Percentiles rank a stretch among this genome's conserved stretches.
Evolutionary conservation across 2,329 filamentous ascomycete genomes (phyloP).

Genomic region (Aspergillus melleus): DNA sequence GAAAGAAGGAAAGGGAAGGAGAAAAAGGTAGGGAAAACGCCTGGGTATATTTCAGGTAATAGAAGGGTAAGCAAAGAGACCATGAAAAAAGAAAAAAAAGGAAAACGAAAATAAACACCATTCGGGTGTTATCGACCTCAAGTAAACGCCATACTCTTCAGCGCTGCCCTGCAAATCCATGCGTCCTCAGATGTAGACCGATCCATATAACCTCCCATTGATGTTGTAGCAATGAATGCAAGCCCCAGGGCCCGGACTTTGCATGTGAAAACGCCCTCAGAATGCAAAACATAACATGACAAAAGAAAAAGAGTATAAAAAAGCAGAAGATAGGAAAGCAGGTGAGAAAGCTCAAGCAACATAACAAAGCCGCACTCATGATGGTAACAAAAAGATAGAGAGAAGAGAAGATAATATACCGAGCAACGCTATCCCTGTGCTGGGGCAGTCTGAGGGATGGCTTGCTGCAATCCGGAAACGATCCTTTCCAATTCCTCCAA

Average conservation of each 20-base stretch:
- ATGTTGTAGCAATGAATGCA: conserved; percentile 19
- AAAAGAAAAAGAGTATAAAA: conserved; percentile 9
- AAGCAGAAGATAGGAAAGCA: conserved; percentile 2
- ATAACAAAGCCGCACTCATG: conserved; percentile 2
- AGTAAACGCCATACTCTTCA: conserved; percentile 34
- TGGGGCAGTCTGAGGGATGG: conserved; percentile 32
- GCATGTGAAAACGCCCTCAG: conserved; percentile 31
- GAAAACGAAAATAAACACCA: conserved; percentile 32
- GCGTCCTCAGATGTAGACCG: conserved; percentile 25
- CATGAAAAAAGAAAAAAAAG: conserved; percentile 23
- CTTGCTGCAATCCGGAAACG: conserved; percentile 38
- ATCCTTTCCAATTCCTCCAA: conserved; percentile 44
- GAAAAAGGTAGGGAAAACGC: conserved; percentile 23
- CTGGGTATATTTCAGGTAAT: conserved; percentile 37
- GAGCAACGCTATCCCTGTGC: conserved; percentile 16
- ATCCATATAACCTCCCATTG: conserved; percentile 24
- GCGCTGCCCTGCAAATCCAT: conserved; percentile 20
- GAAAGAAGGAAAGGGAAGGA: conserved; percentile 10
- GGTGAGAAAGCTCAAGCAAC: conserved; percentile 3
- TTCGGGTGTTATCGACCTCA: conserved; percentile 27
- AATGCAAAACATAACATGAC: conserved; percentile 29
- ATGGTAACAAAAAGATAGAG: conserved; percentile 14
- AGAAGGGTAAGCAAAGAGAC: conserved; percentile 23
- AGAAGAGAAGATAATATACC: background rate
- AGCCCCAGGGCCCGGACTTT: conserved; percentile 20